Conservation (phyloP, 1,284 basidiomycete genomes). For the Sporisorium reilianum region DNA sequence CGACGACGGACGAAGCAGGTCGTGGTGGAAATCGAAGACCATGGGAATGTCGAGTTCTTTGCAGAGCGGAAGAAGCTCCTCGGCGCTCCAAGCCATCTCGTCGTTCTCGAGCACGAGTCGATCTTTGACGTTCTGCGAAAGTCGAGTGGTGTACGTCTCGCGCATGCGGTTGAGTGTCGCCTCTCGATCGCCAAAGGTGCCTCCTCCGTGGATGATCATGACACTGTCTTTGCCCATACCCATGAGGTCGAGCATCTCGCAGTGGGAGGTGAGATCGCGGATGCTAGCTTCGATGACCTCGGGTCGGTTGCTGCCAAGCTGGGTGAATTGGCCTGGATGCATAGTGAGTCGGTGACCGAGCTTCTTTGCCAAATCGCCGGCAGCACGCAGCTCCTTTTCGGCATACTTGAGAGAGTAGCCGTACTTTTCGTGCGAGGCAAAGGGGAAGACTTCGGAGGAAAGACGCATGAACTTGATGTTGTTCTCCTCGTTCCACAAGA, state of each 20-base stretch:
- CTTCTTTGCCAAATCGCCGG: slow-evolving; percentile 80
- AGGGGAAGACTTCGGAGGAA: slow-evolving; percentile 83
- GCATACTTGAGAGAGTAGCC: slow-evolving; percentile 84
- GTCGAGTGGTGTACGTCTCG: slow-evolving; percentile 75
- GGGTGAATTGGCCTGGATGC: slow-evolving; percentile 86
- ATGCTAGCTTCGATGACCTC: slow-evolving; percentile 81
- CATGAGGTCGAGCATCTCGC: slow-evolving; percentile 86
- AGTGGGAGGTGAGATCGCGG: slow-evolving; percentile 84
- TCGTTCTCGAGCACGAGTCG: slow-evolving; percentile 91
- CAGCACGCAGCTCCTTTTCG: slow-evolving; percentile 73
- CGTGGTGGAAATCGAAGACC: slow-evolving; percentile 66
- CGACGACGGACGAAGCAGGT: slow-evolving; percentile 67
- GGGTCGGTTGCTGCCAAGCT: slow-evolving; percentile 81
- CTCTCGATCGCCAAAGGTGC: slow-evolving; percentile 82
- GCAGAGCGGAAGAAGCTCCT: slow-evolving; percentile 85
- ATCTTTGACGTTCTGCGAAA: slow-evolving; percentile 77
- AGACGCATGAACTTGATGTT: slow-evolving; percentile 66
- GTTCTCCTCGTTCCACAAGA: slow-evolving; percentile 70
- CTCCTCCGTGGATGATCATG: slow-evolving; percentile 79
- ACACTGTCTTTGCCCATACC: slow-evolving; percentile 80
- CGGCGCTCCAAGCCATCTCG: slow-evolving; percentile 88
- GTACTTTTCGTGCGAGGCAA: slow-evolving; percentile 82
- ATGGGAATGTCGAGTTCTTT: slow-evolving; percentile 84
- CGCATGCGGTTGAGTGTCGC: slow-evolving; percentile 80
- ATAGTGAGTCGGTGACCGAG: slow-evolving; percentile 85